Conservation (phyloP, 352 stramenopile genomes). For the Thraustochytrium sp. region DNA sequence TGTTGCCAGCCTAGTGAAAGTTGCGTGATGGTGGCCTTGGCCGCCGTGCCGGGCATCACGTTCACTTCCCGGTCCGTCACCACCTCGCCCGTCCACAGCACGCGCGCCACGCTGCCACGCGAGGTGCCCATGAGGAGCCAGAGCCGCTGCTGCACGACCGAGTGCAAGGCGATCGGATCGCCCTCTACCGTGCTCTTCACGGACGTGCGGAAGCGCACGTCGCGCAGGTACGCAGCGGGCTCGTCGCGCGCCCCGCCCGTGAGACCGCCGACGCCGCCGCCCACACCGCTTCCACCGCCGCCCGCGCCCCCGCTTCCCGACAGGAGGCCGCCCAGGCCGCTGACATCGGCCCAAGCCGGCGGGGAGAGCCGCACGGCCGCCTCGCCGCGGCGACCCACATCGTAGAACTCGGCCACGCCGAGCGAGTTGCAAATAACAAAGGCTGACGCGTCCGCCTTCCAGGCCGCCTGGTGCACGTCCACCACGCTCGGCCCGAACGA, state of each 20-base stretch:
- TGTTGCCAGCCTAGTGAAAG: not conserved
- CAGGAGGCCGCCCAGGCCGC: too few relatives aligned
- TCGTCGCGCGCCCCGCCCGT: not conserved
- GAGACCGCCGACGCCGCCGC: not conserved
- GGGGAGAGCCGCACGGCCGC: not conserved
- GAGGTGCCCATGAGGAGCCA: constrained; percentile 31
- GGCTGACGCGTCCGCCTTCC: not conserved
- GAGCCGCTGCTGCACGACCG: not conserved
- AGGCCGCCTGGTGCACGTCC: not conserved
- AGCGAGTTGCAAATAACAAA: constrained; percentile 18
- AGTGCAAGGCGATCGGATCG: not conserved
- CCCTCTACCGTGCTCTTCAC: constrained; percentile 26
- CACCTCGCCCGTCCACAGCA: constrained; percentile 26
- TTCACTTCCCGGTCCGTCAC: not conserved
- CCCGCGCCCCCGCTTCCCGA: too few relatives aligned
- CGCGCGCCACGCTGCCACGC: not conserved
- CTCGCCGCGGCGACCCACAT: not conserved
- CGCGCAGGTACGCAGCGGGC: not conserved
- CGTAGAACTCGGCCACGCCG: constrained; percentile 28
- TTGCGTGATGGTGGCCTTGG: not conserved
- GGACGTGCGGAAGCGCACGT: not conserved
- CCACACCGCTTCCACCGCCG: too few relatives aligned
- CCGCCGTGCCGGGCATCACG: not conserved
- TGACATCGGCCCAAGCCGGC: not conserved
- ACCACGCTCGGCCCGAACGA: not conserved